These are phyloP conservation scores for Fonsecaea pugnacius DNA, from an alignment of 2,329 filamentous ascomycete genomes.

Conservation along the genomic window DNA sequence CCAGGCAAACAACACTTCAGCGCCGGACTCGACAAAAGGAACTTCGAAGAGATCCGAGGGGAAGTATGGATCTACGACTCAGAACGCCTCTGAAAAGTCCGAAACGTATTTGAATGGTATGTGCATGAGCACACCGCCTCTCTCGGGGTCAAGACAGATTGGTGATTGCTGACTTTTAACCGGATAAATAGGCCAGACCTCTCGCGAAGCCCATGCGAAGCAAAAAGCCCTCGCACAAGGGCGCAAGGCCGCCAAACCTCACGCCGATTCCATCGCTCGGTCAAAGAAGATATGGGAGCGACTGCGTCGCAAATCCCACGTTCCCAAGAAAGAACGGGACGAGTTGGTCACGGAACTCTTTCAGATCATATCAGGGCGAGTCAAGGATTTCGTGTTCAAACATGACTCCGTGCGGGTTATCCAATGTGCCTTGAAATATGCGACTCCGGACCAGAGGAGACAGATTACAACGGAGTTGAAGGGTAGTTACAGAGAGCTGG, in stretches of 20 bases:
- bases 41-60: conserved; percentile 11
- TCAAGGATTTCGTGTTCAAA: conserved; percentile 97
- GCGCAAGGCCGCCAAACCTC: conserved; percentile 88
- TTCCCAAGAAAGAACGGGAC: conserved; percentile 85
- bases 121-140: neutral
- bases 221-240: conserved; percentile 87
- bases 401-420: conserved; percentile 96
- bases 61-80: neutral
- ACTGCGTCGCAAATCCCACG: conserved; percentile 87
- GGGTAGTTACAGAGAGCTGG: conserved; percentile 80
- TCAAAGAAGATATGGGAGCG: conserved; percentile 98
- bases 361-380: conserved; percentile 83
- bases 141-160: neutral
- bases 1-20: neutral
- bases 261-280: conserved; percentile 84
- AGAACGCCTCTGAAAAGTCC: neutral
- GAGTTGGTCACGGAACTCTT: conserved; percentile 88
- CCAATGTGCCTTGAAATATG: conserved; percentile 96
- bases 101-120: conserved; percentile 29
- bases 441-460: conserved; percentile 79
- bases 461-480: conserved; percentile 85
- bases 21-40: neutral
- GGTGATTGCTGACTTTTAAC: conserved; percentile 8
- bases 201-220: conserved; percentile 85
- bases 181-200: conserved; percentile 61